Evolutionary conservation across 2,329 filamentous ascomycete genomes (phyloP).

Genomic region (Pyrenophora tritici-repentis): DNA sequence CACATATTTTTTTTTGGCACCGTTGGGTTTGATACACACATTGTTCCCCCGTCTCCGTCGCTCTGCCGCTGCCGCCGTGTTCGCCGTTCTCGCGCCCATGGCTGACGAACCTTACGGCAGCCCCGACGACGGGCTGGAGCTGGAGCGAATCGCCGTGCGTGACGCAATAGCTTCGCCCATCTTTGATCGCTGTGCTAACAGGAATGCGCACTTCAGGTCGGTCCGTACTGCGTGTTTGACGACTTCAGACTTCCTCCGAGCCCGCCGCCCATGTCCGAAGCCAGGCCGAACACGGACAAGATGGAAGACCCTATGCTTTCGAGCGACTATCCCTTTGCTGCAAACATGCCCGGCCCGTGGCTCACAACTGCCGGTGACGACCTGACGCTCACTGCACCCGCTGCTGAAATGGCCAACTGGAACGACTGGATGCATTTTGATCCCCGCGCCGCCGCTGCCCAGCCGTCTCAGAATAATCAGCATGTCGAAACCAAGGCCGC

Average conservation of each 20-base stretch:
- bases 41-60: too few relatives aligned
- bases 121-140: slow-evolving; percentile 44
- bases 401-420: slow-evolving; percentile 47
- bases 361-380: slow-evolving; percentile 42
- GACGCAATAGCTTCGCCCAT: slow-evolving; percentile 13
- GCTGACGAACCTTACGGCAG: slow-evolving; percentile 32
- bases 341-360: slow-evolving; percentile 41
- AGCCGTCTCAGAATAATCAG: slow-evolving; percentile 37
- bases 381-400: slow-evolving; percentile 36
- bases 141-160: slow-evolving; percentile 49
- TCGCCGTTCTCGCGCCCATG: slow-evolving; percentile 15
- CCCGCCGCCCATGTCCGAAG: slow-evolving; percentile 10
- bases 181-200: slow-evolving; percentile 32
- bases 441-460: slow-evolving; percentile 32
- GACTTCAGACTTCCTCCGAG: slow-evolving; percentile 37
- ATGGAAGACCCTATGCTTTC: slow-evolving; percentile 46
- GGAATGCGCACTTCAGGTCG: slow-evolving; percentile 34
- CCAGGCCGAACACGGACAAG: slow-evolving; percentile 10
- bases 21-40: background rate
- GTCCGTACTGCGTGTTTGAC: slow-evolving; percentile 48
- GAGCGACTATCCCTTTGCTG: slow-evolving; percentile 38
- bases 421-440: slow-evolving; percentile 57
- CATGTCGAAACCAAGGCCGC: slow-evolving; percentile 28
- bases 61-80: slow-evolving; percentile 5
- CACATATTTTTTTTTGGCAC: too few relatives aligned